These are phyloP conservation scores for Galerina marginata DNA, from an alignment of 768 basidiomycete genomes.

Conservation along the genomic window DNA sequence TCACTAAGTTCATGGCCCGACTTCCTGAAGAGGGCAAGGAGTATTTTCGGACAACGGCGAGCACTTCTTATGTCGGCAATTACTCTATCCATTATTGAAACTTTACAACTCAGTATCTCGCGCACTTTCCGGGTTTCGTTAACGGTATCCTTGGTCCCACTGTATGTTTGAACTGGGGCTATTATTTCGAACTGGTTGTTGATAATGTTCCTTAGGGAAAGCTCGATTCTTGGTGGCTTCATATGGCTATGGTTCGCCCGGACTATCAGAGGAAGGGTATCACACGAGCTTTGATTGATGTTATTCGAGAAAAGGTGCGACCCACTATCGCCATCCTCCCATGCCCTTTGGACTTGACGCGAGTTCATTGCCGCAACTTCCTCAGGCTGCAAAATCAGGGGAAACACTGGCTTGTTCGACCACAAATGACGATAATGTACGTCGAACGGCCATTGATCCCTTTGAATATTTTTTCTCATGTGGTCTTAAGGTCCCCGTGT, in stretches of 20 bases:
- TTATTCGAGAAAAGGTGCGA: conserved; percentile 32
- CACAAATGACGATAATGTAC: conserved; percentile 27
- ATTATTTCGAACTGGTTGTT: not conserved
- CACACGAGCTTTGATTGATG: conserved; percentile 27
- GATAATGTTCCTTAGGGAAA: conserved; percentile 24
- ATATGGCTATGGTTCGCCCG: conserved; percentile 31
- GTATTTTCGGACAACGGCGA: conserved; percentile 29
- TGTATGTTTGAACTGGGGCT: conserved; percentile 11
- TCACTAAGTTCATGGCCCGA: conserved; percentile 29
- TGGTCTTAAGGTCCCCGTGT: conserved; percentile 23
- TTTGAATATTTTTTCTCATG: not conserved
- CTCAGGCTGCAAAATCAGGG: conserved; percentile 20
- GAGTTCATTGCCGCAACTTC: not conserved
- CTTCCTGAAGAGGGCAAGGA: conserved; percentile 28
- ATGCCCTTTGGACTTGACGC: not conserved
- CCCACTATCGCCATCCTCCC: not conserved
- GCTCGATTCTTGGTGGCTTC: conserved; percentile 34
- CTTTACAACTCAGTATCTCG: conserved; percentile 21
- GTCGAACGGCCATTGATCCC: not conserved
- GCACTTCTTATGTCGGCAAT: not conserved
- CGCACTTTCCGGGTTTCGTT: conserved; percentile 26
- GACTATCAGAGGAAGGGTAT: conserved; percentile 32
- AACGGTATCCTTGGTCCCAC: conserved; percentile 25
- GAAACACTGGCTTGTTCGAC: conserved; percentile 24
- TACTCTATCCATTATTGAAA: conserved; percentile 1